Evolutionary conservation across 1,284 basidiomycete species (phyloP).

Genomic region (Papiliotrema terrestris): DNA sequence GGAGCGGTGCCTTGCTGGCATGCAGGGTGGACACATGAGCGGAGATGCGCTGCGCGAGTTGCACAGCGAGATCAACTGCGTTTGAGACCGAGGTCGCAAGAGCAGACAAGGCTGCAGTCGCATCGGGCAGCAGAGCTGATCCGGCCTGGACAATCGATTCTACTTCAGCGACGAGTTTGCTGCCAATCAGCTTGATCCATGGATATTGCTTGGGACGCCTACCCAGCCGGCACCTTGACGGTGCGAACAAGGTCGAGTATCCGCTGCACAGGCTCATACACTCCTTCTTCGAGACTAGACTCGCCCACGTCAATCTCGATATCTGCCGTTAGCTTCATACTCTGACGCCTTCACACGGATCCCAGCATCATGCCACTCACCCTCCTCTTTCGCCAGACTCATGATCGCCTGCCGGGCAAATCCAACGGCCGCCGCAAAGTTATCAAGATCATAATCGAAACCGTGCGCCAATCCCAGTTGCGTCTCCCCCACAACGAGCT

Average conservation of each 20-base stretch:
- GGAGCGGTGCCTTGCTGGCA: constrained; percentile 69
- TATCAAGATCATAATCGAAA: constrained; percentile 85
- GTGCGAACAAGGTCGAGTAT: constrained; percentile 75
- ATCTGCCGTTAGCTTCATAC: constrained; percentile 53
- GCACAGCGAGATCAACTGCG: constrained; percentile 82
- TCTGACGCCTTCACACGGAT: neutral
- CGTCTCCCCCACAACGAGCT: constrained; percentile 80
- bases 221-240: constrained; percentile 77
- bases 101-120: constrained; percentile 67
- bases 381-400: constrained; percentile 68
- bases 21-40: constrained; percentile 73
- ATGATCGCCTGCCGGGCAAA: constrained; percentile 80
- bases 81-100: constrained; percentile 70
- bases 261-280: constrained; percentile 76
- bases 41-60: constrained; percentile 83
- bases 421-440: constrained; percentile 83
- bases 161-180: constrained; percentile 78
- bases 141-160: constrained; percentile 73
- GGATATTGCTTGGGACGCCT: neutral
- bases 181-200: constrained; percentile 37
- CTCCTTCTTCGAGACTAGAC: constrained; percentile 64
- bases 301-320: constrained; percentile 67
- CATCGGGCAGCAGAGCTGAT: constrained; percentile 64
- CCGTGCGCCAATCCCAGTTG: constrained; percentile 76
- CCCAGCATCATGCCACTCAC: constrained; percentile 48